Evolutionary conservation across 2,329 filamentous ascomycete species (phyloP).

Genomic region (Alternaria sp.): DNA sequence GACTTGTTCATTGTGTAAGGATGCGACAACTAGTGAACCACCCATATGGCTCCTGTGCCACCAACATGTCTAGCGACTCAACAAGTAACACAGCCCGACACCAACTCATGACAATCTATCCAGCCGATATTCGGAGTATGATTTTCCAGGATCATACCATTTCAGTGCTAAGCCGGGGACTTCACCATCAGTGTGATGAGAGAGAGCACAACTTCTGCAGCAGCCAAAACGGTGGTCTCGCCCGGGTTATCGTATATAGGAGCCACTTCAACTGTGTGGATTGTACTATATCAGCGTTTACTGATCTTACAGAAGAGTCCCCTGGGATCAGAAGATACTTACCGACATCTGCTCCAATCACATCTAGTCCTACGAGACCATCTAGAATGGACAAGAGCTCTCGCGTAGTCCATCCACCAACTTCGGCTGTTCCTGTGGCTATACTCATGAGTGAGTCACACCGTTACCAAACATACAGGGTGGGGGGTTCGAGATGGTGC

Average conservation of each 20-base stretch:
- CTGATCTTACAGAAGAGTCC: neutral
- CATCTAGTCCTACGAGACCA: slow-evolving; percentile 64
- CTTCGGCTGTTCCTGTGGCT: slow-evolving; percentile 68
- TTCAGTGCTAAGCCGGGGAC: slow-evolving; percentile 43
- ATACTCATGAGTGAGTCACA: slow-evolving; percentile 3
- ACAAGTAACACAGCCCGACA: neutral
- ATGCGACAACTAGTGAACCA: neutral
- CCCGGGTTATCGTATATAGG: slow-evolving; percentile 69
- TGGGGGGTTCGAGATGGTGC: neutral
- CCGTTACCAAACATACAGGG: neutral
- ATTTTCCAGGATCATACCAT: neutral
- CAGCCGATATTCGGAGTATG: neutral
- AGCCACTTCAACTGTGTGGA: slow-evolving; percentile 63
- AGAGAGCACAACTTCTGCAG: slow-evolving; percentile 63
- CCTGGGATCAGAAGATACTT: slow-evolving; percentile 24
- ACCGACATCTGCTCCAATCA: slow-evolving; percentile 67
- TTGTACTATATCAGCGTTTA: slow-evolving; percentile 11
- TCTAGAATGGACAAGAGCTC: slow-evolving; percentile 67
- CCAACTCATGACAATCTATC: neutral
- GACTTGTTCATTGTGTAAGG: neutral
- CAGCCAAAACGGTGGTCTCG: slow-evolving; percentile 65
- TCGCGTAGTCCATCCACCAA: slow-evolving; percentile 68
- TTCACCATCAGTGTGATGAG: slow-evolving; percentile 60
- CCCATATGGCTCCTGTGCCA: neutral
- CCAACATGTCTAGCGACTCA: neutral